Conservation (phyloP, 148 eudicot species). For the Fallopia convolvulus region DNA sequence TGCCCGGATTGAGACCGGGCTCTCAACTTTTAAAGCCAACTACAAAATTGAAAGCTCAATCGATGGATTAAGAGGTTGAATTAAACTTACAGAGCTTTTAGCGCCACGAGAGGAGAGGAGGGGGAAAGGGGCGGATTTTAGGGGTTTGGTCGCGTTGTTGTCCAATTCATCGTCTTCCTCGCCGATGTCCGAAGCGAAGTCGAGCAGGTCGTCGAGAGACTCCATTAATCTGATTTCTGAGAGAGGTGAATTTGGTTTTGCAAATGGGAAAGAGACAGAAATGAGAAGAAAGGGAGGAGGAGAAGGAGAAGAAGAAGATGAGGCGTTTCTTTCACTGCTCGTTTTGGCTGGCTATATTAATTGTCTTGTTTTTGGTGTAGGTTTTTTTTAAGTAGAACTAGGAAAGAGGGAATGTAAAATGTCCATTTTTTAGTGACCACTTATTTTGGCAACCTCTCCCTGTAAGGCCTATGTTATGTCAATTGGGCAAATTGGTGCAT, state of each 20-base stretch:
- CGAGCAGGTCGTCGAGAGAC: conserved; percentile 30
- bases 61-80: background rate
- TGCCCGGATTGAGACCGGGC: background rate
- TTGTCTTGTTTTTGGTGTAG: background rate
- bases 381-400: background rate
- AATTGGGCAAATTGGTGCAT: too few relatives aligned
- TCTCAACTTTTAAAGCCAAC: background rate
- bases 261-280: conserved; percentile 1
- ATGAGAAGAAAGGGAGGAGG: background rate
- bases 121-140: conserved; percentile 19
- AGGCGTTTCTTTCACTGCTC: background rate
- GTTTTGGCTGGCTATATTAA: background rate
- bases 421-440: background rate
- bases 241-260: background rate
- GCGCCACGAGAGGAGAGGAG: conserved; percentile 14
- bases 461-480: background rate
- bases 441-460: background rate
- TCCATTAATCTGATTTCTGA: conserved; percentile 9
- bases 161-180: conserved; percentile 27
- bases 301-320: background rate
- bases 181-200: conserved; percentile 37
- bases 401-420: conserved; percentile 4
- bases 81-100: conserved; percentile 30
- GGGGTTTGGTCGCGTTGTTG: conserved; percentile 12
- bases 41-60: background rate